A percentile compares a stretch with the other conserved stretches of the same genome.
Conservation (phyloP, 2,329 filamentous ascomycete genomes). For the Penicillium hordei region DNA sequence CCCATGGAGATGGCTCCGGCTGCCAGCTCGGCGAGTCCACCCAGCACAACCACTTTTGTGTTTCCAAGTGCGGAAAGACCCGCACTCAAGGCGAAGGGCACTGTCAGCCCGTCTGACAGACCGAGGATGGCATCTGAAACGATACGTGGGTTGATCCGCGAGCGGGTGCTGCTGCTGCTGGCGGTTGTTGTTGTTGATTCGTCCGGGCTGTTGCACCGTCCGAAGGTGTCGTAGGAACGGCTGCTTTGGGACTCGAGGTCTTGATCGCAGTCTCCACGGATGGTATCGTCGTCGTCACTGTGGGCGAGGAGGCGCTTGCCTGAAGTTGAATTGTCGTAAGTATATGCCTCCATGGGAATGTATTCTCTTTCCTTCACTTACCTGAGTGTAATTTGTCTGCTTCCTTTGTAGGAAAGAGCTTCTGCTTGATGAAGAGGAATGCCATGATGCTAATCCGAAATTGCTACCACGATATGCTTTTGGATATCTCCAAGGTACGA, state of each 20-base stretch:
- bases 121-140: constrained; percentile 67
- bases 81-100: constrained; percentile 75
- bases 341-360: not conserved
- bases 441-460: constrained; percentile 29
- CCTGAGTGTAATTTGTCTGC: constrained; percentile 15
- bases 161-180: constrained; percentile 28
- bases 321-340: constrained; percentile 14
- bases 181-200: constrained; percentile 20
- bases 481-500: not conserved
- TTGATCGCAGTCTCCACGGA: constrained; percentile 24
- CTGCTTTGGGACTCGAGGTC: constrained; percentile 36
- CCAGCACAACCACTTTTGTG: constrained; percentile 68
- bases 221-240: constrained; percentile 38
- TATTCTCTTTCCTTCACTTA: constrained; percentile 6
- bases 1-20: constrained; percentile 77
- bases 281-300: constrained; percentile 25
- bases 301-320: constrained; percentile 35
- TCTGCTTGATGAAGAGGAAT: constrained; percentile 41
- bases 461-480: not conserved
- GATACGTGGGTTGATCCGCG: constrained; percentile 45
- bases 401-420: constrained; percentile 33
- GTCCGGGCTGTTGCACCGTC: constrained; percentile 23
- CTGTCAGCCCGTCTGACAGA: constrained; percentile 74
- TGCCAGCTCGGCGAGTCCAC: constrained; percentile 73
- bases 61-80: constrained; percentile 63